Evolutionary conservation across 768 basidiomycete genomes (phyloP).

Genomic region (Hygrophorus pudorinus): DNA sequence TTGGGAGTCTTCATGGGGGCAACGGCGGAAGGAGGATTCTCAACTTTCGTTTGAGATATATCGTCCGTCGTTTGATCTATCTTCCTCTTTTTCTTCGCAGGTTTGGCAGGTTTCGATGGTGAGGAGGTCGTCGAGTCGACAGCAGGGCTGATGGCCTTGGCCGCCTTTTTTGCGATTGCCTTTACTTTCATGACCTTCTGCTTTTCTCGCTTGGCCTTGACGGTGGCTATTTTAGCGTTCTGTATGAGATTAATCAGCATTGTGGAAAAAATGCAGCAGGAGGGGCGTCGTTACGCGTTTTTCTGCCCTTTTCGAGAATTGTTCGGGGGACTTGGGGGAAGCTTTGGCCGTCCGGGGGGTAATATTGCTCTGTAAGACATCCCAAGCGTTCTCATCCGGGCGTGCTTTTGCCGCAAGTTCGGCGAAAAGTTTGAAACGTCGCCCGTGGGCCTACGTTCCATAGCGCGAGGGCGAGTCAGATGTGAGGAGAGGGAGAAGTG

Average conservation of each 20-base stretch:
- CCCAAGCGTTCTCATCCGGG: constrained; percentile 39
- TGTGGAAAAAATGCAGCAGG: background rate
- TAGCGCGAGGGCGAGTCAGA: constrained; percentile 6
- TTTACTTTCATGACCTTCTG: constrained; percentile 34
- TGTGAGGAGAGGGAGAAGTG: constrained; percentile 11
- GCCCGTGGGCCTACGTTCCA: constrained; percentile 46
- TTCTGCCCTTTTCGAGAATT: constrained; percentile 46
- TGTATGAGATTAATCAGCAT: constrained; percentile 12
- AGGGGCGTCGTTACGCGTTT: constrained; percentile 41
- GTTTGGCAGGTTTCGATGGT: constrained; percentile 9
- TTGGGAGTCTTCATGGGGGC: too few relatives aligned
- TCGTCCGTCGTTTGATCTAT: constrained; percentile 5
- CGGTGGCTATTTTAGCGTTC: constrained; percentile 35
- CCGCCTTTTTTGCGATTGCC: constrained; percentile 26
- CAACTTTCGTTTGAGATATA: background rate
- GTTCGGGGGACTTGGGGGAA: constrained; percentile 3
- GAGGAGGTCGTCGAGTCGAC: too few relatives aligned
- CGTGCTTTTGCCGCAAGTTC: constrained; percentile 28
- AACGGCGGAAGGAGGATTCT: background rate
- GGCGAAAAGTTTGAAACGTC: constrained; percentile 45
- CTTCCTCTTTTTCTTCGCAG: constrained; percentile 8
- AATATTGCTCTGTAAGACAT: constrained; percentile 7
- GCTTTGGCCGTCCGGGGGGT: background rate
- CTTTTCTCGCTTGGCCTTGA: constrained; percentile 39
- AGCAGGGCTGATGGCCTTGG: constrained; percentile 3